phyloP scores from a whole-genome alignment of 805 yeast species.

The Cyberlindnera japonica region DNA sequence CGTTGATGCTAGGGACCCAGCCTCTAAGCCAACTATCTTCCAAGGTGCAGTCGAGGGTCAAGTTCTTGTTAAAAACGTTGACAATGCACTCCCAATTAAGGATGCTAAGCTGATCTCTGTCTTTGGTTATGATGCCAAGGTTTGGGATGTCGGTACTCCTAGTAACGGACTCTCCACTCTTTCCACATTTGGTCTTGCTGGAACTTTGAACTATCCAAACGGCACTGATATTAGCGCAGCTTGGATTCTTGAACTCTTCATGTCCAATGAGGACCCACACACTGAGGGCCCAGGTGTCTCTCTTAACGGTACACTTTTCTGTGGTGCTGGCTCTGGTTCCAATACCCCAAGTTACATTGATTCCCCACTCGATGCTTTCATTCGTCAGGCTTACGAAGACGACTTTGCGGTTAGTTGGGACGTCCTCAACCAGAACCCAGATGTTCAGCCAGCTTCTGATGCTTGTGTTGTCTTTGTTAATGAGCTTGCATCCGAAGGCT shows the following conservation, averaged over 20 bases:
- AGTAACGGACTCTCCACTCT: neutral
- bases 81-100: slow-evolving; percentile 6
- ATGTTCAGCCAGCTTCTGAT: slow-evolving; percentile 5
- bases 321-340: slow-evolving; percentile 10
- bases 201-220: slow-evolving; percentile 3
- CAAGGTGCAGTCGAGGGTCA: slow-evolving; percentile 12
- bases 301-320: slow-evolving; percentile 7
- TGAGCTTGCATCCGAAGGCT: slow-evolving; percentile 8
- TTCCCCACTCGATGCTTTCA: slow-evolving; percentile 8
- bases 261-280: slow-evolving; percentile 1
- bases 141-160: slow-evolving; percentile 3
- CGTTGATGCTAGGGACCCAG: slow-evolving; percentile 10
- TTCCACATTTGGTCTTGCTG: slow-evolving; percentile 1
- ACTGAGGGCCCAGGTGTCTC: slow-evolving; percentile 7
- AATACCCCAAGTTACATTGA: slow-evolving; percentile 1
- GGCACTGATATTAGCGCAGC: neutral
- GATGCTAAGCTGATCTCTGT: slow-evolving; percentile 5
- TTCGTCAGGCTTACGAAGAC: slow-evolving; percentile 7
- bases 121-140: slow-evolving; percentile 8
- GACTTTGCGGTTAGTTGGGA: slow-evolving; percentile 4
- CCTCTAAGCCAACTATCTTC: slow-evolving; percentile 7
- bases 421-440: slow-evolving; percentile 7
- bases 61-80: slow-evolving; percentile 8
- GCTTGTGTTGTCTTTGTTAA: slow-evolving; percentile 9
- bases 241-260: neutral